Evolutionary conservation across 1,284 basidiomycete genomes (phyloP), one percentile per base, ranked within the genome.

Genomic region (Apiotrichum brassicae): DNA sequence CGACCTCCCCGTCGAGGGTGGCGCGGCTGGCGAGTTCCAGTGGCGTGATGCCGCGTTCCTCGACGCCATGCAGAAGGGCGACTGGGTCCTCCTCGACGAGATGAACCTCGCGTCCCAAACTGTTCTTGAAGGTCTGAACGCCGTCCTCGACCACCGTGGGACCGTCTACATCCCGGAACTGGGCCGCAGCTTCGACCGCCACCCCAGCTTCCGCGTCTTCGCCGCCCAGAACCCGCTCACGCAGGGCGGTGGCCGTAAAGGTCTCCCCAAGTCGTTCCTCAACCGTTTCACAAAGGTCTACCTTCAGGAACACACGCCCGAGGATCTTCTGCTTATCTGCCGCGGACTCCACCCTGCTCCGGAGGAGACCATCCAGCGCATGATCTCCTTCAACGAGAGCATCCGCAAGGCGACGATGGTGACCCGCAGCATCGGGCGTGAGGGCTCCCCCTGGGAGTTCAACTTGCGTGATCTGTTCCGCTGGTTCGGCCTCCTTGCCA

Each of bases 1-100:
- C 30, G 95, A 99, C 71, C 78, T 98, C 18, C 95, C 95, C 6
- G 85, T 94, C 1, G 93, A 97, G 72, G 89, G 90, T 25, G 92
- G 92, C 25, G 77, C 79, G 12, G 82, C 90, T 4, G 94, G 94
- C 46, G 88, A 95, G 68, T 99, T 99, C 69, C 85, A 85, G 3
- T 99, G 97, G 95, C 89, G 86, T 65, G 91, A 97, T 58, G 95
- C 94, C 0, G 92, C 97, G 43, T 99, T 99, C 68, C 78, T 99
- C 45, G 82, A 81, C 55, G 94, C 95, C 0, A 78, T 99, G 76
- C 90, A 91, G 72, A 81, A 85, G 51, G 95, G 95, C 4, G 83
- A 89, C 59, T 97, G 93, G 93, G 94, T 98, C 6, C 79, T 99
- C 14, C 80, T 99, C 7, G 95, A 99, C 72, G 95, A 99, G 73